Conservation (phyloP, 83 land plant genomes). For the Diphasiastrum complanatum region DNA sequence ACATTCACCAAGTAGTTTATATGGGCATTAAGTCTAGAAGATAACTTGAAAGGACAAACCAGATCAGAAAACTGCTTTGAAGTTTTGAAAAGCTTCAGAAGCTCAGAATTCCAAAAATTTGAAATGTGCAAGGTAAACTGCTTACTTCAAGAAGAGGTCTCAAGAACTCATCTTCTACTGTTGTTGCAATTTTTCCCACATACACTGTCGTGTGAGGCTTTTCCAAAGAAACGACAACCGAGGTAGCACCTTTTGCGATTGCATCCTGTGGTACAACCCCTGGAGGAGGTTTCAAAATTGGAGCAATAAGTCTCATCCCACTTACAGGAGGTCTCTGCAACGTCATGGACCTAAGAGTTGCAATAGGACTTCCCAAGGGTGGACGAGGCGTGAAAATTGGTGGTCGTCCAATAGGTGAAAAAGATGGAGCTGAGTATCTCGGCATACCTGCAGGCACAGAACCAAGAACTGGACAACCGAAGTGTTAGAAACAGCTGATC, state of each 20-base stretch:
- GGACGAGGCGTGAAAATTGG: conserved; percentile 62
- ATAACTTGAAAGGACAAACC: neutral
- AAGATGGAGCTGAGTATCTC: conserved; percentile 64
- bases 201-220: conserved; percentile 95
- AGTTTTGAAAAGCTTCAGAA: neutral
- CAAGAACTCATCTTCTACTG: conserved; percentile 87
- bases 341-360: conserved; percentile 32
- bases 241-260: conserved; percentile 41
- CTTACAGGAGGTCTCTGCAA: conserved; percentile 56
- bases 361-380: conserved; percentile 29
- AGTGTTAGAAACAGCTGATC: conserved; percentile 21
- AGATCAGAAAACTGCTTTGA: too few species aligned
- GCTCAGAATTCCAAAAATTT: neutral
- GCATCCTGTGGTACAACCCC: conserved; percentile 40
- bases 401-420: conserved; percentile 56
- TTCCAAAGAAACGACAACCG: conserved; percentile 50
- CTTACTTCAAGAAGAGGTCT: conserved; percentile 66
- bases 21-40: neutral
- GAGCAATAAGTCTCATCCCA: conserved; percentile 48
- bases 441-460: conserved; percentile 60
- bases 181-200: conserved; percentile 83
- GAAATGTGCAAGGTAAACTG: conserved; percentile 7
- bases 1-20: neutral
- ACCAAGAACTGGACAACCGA: conserved; percentile 49
- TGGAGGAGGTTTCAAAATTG: conserved; percentile 39